Evolutionary conservation across 2,329 filamentous ascomycete species (phyloP).

Genomic region (Cercospora sp.): DNA sequence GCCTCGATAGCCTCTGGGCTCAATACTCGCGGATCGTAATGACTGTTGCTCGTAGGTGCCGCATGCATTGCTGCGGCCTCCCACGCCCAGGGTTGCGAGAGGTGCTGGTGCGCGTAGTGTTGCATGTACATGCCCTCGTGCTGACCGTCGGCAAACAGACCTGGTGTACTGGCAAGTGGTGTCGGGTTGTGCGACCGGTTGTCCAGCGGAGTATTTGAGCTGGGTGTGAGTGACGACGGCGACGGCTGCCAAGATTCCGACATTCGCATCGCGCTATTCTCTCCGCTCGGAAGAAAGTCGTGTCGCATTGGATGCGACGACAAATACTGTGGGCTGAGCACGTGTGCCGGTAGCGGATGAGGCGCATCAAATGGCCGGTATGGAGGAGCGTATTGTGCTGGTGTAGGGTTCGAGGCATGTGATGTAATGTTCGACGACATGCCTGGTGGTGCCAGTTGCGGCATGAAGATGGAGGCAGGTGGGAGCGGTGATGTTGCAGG

Average conservation of each 20-base stretch:
- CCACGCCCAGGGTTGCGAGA: conserved; percentile 12
- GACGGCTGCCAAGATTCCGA: conserved; percentile 13
- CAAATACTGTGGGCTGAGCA: neutral
- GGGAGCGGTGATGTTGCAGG: conserved; percentile 13
- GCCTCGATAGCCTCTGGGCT: conserved; percentile 21
- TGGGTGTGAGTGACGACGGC: conserved; percentile 13
- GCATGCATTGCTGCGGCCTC: conserved; percentile 2
- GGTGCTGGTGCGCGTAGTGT: neutral
- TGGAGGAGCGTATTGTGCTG: conserved; percentile 10
- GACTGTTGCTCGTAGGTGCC: neutral
- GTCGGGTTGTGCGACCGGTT: conserved; percentile 8
- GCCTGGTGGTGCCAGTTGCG: conserved; percentile 4
- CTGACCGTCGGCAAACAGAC: neutral
- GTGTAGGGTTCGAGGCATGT: neutral
- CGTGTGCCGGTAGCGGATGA: conserved; percentile 1
- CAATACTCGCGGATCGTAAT: conserved; percentile 17
- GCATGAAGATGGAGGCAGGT: conserved; percentile 14
- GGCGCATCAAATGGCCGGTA: conserved; percentile 14
- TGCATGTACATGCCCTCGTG: conserved; percentile 1
- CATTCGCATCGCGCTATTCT: conserved; percentile 9
- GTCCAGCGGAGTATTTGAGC: conserved; percentile 10
- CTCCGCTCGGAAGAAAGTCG: neutral
- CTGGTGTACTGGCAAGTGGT: conserved; percentile 8
- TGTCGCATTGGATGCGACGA: neutral
- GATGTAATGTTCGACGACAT: conserved; percentile 1